Evolutionary conservation across 2,329 filamentous ascomycete species (phyloP).

Genomic region (Botrytis porri): DNA sequence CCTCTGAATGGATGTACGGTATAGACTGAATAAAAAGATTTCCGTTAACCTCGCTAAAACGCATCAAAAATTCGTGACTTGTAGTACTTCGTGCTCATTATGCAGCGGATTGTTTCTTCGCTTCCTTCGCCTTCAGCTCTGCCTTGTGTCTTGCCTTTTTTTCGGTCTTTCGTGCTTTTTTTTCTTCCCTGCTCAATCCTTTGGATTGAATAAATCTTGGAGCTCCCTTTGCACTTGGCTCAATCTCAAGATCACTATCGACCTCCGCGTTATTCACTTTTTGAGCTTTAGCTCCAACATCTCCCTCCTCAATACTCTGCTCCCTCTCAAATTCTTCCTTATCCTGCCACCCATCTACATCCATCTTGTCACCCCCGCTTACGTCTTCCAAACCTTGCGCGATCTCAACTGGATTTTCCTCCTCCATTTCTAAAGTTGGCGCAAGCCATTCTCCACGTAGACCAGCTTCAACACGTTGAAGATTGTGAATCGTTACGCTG

Average conservation of each 20-base stretch:
- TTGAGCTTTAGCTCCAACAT: conserved; percentile 24
- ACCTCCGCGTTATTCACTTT: conserved; percentile 32
- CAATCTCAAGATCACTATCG: conserved; percentile 42
- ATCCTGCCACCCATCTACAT: conserved; percentile 38
- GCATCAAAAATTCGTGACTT: conserved; percentile 19
- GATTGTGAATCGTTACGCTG: conserved; percentile 50
- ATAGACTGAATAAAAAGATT: conserved; percentile 15
- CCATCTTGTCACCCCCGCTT: conserved; percentile 32
- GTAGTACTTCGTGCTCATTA: conserved; percentile 13
- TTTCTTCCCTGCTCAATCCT: conserved; percentile 29
- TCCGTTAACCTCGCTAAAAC: conserved; percentile 8
- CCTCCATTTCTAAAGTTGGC: conserved; percentile 41
- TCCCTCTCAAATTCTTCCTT: conserved; percentile 39
- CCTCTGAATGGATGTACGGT: conserved; percentile 42
- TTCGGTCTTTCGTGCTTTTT: conserved; percentile 41
- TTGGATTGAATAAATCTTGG: conserved; percentile 39
- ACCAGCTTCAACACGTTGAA: conserved; percentile 51
- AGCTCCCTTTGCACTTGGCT: conserved; percentile 21
- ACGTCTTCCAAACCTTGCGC: conserved; percentile 33
- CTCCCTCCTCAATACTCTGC: conserved; percentile 36
- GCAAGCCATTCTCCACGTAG: conserved; percentile 50
- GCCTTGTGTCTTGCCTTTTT: conserved; percentile 49
- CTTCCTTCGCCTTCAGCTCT: conserved; percentile 60
- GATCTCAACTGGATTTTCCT: conserved; percentile 24
- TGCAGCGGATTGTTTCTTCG: conserved; percentile 44